Conservation (phyloP, 768 basidiomycete species). For the Trichaptum fuscoviolaceum region DNA sequence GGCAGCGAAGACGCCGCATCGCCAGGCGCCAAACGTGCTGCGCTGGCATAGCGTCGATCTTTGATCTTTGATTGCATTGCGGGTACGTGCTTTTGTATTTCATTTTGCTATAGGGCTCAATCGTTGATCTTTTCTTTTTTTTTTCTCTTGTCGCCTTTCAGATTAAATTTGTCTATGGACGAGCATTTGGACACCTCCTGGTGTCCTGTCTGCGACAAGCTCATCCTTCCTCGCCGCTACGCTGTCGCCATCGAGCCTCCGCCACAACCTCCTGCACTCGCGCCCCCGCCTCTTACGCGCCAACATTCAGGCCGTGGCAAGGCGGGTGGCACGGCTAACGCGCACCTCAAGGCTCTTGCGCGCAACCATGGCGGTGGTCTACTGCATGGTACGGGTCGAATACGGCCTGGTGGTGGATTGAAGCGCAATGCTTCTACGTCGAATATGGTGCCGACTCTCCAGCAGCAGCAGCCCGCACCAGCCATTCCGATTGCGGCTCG, state of each 20-base stretch:
- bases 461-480: constrained; percentile 24
- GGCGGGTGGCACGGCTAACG: constrained; percentile 14
- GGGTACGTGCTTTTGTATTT: not conserved
- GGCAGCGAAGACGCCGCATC: not conserved
- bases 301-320: constrained; percentile 28
- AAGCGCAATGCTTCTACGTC: constrained; percentile 29
- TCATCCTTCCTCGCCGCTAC: constrained; percentile 71
- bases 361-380: constrained; percentile 39
- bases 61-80: not conserved
- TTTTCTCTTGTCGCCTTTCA: too few relatives aligned
- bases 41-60: not conserved
- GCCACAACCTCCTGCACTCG: constrained; percentile 8
- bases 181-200: constrained; percentile 60
- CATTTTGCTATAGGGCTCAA: not conserved
- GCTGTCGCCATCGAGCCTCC: constrained; percentile 35
- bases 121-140: not conserved
- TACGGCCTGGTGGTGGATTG: constrained; percentile 44
- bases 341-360: constrained; percentile 28
- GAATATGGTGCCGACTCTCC: constrained; percentile 18
- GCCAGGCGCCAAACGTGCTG: too few relatives aligned
- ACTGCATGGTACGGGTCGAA: constrained; percentile 60
- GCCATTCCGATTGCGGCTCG: constrained; percentile 22
- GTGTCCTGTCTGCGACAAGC: constrained; percentile 76
- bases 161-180: too few relatives aligned
- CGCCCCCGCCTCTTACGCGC: constrained; percentile 20